phyloP scores from a whole-genome alignment of 352 stramenopile genomes.

The Stramenopiles sp. region DNA sequence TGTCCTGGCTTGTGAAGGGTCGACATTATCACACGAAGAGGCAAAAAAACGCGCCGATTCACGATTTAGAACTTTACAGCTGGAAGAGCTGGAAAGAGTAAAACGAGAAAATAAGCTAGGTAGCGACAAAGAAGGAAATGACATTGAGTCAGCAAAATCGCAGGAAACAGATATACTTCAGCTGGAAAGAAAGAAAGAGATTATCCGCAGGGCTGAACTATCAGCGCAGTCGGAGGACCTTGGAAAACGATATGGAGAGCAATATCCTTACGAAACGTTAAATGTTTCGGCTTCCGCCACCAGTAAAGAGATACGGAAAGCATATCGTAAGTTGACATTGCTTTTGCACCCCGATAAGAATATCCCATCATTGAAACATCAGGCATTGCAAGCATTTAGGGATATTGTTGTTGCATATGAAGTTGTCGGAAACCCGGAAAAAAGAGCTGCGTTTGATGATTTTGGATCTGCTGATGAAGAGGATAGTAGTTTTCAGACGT shows the following conservation, averaged over 20 bases:
- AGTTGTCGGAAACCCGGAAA: constrained; percentile 14
- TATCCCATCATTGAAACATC: background rate
- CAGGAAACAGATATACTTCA: no score
- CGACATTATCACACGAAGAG: background rate
- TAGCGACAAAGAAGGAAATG: no score
- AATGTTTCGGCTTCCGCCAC: constrained; percentile 15
- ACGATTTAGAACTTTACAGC: background rate
- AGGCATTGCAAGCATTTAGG: constrained; percentile 15
- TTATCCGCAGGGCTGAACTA: background rate
- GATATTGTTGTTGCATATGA: constrained; percentile 17
- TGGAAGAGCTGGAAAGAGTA: background rate
- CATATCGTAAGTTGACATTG: constrained; percentile 16
- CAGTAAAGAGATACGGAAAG: constrained; percentile 16
- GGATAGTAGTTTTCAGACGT: background rate
- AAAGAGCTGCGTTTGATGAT: background rate
- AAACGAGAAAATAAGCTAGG: background rate
- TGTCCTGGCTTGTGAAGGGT: background rate
- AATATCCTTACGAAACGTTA: constrained; percentile 19
- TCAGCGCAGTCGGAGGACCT: background rate
- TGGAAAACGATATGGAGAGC: background rate
- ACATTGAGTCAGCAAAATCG: no score
- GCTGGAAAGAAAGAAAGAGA: background rate
- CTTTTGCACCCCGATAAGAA: constrained; percentile 20
- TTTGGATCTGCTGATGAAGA: background rate
- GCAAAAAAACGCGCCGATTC: background rate